Evolutionary conservation across 208 protist genomes (phyloP).

Genomic region (Wallacemonas sp.): DNA sequence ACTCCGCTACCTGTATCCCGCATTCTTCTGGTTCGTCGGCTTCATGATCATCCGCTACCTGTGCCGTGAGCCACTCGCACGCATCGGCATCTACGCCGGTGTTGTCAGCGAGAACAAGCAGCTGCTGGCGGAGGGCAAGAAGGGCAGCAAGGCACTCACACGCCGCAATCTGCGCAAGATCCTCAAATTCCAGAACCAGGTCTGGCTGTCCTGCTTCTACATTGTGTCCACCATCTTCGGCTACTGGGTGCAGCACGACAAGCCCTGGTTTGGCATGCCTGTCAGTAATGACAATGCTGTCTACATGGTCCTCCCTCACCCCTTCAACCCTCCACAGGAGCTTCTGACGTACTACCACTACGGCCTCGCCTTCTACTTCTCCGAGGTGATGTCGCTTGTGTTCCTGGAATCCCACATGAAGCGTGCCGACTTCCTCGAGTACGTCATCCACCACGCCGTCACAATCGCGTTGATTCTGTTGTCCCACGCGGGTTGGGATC

Average conservation of each 20-base stretch:
- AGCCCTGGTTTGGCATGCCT: conserved; percentile 65
- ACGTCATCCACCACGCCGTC: conserved; percentile 60
- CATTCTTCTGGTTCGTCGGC: conserved; percentile 42
- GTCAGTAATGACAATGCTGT: conserved; percentile 34
- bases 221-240: conserved; percentile 51
- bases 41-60: conserved; percentile 57
- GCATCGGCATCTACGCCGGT: conserved; percentile 57
- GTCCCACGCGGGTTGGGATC: conserved; percentile 59
- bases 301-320: conserved; percentile 50
- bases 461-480: conserved; percentile 57
- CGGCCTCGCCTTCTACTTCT: conserved; percentile 68
- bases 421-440: conserved; percentile 70
- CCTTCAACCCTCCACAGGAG: conserved; percentile 40
- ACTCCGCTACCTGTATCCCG: conserved; percentile 31
- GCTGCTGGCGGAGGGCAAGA: conserved; percentile 25
- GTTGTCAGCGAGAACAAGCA: conserved; percentile 45
- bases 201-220: conserved; percentile 75
- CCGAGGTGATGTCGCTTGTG: conserved; percentile 52
- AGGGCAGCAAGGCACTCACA: conserved; percentile 33
- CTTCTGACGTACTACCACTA: conserved; percentile 70
- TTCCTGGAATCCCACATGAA: conserved; percentile 52
- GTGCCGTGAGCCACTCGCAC: conserved; percentile 34
- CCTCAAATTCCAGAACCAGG: conserved; percentile 75
- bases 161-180: conserved; percentile 35
- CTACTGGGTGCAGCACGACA: conserved; percentile 44